Base-by-base conservation (phyloP, 331 rosid species). In the Rhamnella rubrinervis region DNA sequence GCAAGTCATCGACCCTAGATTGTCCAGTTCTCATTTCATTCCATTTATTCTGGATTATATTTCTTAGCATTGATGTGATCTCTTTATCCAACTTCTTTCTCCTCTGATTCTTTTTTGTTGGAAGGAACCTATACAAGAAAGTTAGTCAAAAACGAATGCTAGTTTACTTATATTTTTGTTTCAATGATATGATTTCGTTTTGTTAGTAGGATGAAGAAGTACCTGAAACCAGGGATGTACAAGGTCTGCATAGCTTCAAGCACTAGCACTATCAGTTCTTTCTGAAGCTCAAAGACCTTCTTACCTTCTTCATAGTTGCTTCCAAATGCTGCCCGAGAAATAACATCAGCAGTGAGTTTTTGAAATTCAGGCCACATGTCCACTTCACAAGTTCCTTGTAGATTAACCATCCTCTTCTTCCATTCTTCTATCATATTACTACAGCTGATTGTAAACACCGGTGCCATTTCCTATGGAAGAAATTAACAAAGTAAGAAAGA, bases 181-280 rank as follows among this genome's bases (percentile, higher is more conserved):
- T 25, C 4, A 21, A 15, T 14, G 44, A 16, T 20, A 26, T 11
- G 11, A 41, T 4, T 44, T 20, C 16, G 13, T 37, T 26, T 23
- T 17, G 15, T 49, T 20, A 20, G 18, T n/a, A 3, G 8, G 38
- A 51, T 16, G 41, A 4, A 60, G 50, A 58, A 61, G 15, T 31
- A 84, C 88, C 88, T 81, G 77, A 79, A 84, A 51, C 88, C 82
- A 26, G 84, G 91, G 62, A 86, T 57, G 46, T 81, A 73, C 4
- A 73, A 12, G 52, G 83, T 78, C 56, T 71, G 76, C 86, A 86
- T 83, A 71, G 86, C 84, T 80, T 86, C 83, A 63, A 86, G 19
- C 25, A 78, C 76, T 26, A 80, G 81, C 62, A 44, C 8, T n/a
- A 75, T 72, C 41, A 76, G 83, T 75, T 81, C 81, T 53, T 72